Percentiles rank a stretch among this genome's conserved stretches.
These are phyloP conservation scores for Xylaria digitata DNA, from an alignment of 2,329 filamentous ascomycete species.

Conservation along the genomic window DNA sequence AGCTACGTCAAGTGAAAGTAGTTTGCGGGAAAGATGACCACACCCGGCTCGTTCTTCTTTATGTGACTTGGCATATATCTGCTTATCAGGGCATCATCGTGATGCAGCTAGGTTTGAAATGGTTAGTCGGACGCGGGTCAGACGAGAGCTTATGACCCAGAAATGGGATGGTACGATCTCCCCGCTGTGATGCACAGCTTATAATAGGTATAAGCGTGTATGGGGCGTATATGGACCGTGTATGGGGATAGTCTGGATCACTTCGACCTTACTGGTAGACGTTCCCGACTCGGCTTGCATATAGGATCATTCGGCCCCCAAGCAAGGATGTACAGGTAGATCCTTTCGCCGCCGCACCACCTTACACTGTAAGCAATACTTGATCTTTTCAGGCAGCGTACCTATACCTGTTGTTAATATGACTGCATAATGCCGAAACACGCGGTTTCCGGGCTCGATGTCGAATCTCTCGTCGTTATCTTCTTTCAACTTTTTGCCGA, in stretches of 20 bases:
- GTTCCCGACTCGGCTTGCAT: not conserved
- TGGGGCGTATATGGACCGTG: not conserved
- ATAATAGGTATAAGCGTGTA: not conserved
- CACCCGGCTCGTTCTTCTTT: not conserved
- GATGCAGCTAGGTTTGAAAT: slow-evolving; percentile 4
- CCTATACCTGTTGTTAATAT: too few relatives aligned
- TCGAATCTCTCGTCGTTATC: not conserved
- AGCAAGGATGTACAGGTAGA: not conserved
- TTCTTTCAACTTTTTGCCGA: not conserved
- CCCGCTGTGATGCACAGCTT: not conserved
- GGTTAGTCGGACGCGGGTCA: not conserved
- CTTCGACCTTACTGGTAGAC: not conserved
- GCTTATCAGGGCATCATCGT: not conserved
- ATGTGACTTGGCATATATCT: not conserved
- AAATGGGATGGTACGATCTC: not conserved
- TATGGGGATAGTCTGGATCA: not conserved
- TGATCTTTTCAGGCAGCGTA: too few relatives aligned
- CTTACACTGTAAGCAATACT: not conserved
- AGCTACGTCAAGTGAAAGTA: not conserved
- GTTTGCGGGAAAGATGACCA: not conserved
- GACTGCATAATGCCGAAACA: not conserved
- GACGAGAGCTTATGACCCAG: not conserved
- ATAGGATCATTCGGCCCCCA: slow-evolving; percentile 5
- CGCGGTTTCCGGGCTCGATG: not conserved
- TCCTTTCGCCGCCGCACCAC: not conserved